These are phyloP conservation scores for Microbotryum lychnidis-dioicae DNA, from an alignment of 1,284 basidiomycete genomes.

Conservation along the genomic window DNA sequence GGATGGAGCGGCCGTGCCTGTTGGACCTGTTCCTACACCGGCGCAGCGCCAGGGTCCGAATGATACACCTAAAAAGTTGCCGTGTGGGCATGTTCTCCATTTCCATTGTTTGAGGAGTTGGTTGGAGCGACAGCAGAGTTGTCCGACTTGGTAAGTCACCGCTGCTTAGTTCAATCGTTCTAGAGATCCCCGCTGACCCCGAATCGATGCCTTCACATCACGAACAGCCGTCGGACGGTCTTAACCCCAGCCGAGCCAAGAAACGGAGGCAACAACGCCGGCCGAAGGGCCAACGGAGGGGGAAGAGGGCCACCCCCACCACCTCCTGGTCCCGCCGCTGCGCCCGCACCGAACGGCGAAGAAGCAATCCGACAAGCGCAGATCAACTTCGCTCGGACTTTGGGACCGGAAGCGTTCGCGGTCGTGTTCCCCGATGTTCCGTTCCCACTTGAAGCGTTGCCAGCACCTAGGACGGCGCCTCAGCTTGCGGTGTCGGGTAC, in stretches of 20 bases:
- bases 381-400: constrained; percentile 28
- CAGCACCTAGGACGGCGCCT: no score
- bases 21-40: constrained; percentile 14
- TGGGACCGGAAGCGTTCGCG: constrained; percentile 25
- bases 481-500: no score
- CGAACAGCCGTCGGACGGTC: neutral
- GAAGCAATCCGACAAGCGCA: constrained; percentile 21
- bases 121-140: constrained; percentile 86
- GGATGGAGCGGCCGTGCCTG: constrained; percentile 31
- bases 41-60: constrained; percentile 58
- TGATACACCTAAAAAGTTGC: constrained; percentile 89
- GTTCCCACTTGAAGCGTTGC: constrained; percentile 23
- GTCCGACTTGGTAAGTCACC: constrained; percentile 78
- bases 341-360: neutral
- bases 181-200: no score
- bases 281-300: neutral
- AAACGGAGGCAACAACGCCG: no score
- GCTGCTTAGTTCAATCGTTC: neutral
- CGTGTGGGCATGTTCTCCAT: constrained; percentile 96
- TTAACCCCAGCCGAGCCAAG: neutral
- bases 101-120: constrained; percentile 94
- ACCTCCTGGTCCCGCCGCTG: neutral
- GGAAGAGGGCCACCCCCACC: neutral
- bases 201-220: no score
- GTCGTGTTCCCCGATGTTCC: constrained; percentile 21